Base-by-base conservation (phyloP, 768 basidiomycete genomes). In the Lactarius vividus region DNA sequence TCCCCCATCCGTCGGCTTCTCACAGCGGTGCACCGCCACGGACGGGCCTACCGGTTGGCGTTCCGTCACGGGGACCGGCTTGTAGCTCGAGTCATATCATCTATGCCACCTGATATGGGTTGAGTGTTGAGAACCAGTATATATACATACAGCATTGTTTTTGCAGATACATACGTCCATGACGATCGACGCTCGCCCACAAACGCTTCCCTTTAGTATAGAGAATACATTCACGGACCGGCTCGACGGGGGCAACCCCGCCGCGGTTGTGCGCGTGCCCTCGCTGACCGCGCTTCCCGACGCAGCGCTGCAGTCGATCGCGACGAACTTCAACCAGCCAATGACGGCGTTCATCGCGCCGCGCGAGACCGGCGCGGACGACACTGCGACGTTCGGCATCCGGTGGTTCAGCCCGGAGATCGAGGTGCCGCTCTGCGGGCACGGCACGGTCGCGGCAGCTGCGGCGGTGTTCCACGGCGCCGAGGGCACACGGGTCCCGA, bases 201-300 rank as follows among this genome's bases (percentile, higher is more conserved):
- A 56, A 5, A 61, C 28, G 6, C 28, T 73, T 10, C 29, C 60
- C 31, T 74, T 73, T 60, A 69, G 62, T n/a, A 55, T 74, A 18
- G 71, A 75, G 35, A 76, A 78, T 64, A 76, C 77, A 5, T 78
- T 78, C 71, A 74, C 77, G 18, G 54, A 64, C 10, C 8, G 40
- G 9, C 61, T 71, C 23, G 76, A 72, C 60, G 37, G 59, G 4
- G 77, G 77, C 37, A 78, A 77, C 69, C 73, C 74, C 3, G 77
- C 77, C 5, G 72, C 72, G 13, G 74, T 78, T 40, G 67, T 78
- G 23, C 33, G 74, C 58, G 62, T 78, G 31, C 62, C 69, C 29
- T 62, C 66, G 28, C 23, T 65, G 9, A 37, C 39, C 4, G 40
- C 57, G n/a, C 35, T 69, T 55, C 62, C 68, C 15, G 66, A 72